Evolutionary conservation across 108 stramenopile genomes (phyloP).

Genomic region (Skeletonema tropicum): DNA sequence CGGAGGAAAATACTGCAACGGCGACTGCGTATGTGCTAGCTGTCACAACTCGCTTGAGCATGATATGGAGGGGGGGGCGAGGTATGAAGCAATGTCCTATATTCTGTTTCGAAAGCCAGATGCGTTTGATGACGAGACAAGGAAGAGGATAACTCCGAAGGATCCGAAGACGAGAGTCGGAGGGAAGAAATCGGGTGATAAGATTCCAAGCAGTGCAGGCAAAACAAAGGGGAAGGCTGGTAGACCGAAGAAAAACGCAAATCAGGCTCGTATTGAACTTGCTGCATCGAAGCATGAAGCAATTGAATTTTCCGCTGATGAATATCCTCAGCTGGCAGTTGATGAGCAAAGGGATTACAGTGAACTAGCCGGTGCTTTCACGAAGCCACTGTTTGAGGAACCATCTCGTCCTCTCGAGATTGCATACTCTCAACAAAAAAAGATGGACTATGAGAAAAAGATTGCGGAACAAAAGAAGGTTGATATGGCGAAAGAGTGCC

Average conservation of each 20-base stretch:
- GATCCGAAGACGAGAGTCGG: background rate
- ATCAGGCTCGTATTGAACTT: slow-evolving; percentile 4
- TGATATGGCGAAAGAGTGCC: slow-evolving; percentile 21
- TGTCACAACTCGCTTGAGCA: slow-evolving; percentile 23
- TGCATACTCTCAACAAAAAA: slow-evolving; percentile 37
- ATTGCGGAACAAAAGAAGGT: slow-evolving; percentile 15
- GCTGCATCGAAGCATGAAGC: slow-evolving; percentile 13
- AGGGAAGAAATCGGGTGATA: background rate
- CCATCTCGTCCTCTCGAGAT: slow-evolving; percentile 36
- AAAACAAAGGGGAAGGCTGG: slow-evolving; percentile 2
- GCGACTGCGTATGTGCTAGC: slow-evolving; percentile 25
- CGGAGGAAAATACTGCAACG: slow-evolving; percentile 50
- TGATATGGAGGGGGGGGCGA: slow-evolving; percentile 1
- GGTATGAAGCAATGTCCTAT: slow-evolving; percentile 9
- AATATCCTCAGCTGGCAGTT: slow-evolving; percentile 32
- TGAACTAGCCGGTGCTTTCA: slow-evolving; percentile 33
- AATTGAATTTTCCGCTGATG: slow-evolving; percentile 13
- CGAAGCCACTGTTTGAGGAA: slow-evolving; percentile 26
- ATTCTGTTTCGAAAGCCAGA: slow-evolving; percentile 27
- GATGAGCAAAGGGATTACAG: slow-evolving; percentile 27
- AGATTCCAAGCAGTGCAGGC: background rate
- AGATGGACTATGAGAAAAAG: background rate
- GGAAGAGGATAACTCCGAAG: background rate
- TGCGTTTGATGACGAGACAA: slow-evolving; percentile 34
- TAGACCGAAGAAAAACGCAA: slow-evolving; percentile 7